Conservation (phyloP, 1,284 basidiomycete genomes). For the Vanrija sp. region DNA sequence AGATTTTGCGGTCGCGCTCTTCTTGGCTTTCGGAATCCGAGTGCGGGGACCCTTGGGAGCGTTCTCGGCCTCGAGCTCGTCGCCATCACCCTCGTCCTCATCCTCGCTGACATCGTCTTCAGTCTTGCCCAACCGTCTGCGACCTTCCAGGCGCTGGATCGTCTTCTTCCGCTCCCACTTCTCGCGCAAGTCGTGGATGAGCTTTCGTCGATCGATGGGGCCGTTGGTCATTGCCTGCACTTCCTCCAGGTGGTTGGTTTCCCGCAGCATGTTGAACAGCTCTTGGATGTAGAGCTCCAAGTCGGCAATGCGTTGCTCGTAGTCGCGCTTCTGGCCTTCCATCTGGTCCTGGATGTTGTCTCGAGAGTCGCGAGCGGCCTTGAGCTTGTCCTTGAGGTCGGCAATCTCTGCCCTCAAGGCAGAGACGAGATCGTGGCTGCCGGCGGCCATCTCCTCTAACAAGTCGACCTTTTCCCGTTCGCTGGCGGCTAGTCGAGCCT, state of each 20-base stretch:
- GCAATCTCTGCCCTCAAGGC: slow-evolving; percentile 69
- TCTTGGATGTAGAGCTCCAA: slow-evolving; percentile 91
- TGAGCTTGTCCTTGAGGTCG: slow-evolving; percentile 74
- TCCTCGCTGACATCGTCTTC: slow-evolving; percentile 40
- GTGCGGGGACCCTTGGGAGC: slow-evolving; percentile 38
- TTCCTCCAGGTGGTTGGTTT: slow-evolving; percentile 70
- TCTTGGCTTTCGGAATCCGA: not conserved
- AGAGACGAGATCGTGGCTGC: slow-evolving; percentile 78
- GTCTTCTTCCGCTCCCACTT: slow-evolving; percentile 81
- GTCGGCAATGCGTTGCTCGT: slow-evolving; percentile 81
- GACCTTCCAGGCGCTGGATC: slow-evolving; percentile 77
- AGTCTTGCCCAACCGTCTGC: slow-evolving; percentile 21
- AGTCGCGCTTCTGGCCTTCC: slow-evolving; percentile 71
- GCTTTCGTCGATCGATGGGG: slow-evolving; percentile 69
- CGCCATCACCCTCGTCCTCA: slow-evolving; percentile 22
- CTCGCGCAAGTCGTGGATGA: slow-evolving; percentile 68
- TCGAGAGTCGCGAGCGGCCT: slow-evolving; percentile 71
- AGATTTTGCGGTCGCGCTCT: slow-evolving; percentile 5
- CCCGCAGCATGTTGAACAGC: slow-evolving; percentile 85
- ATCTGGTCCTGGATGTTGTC: slow-evolving; percentile 72
- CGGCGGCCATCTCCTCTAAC: slow-evolving; percentile 73
- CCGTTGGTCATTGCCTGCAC: slow-evolving; percentile 56
- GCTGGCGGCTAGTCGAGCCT: slow-evolving; percentile 55
- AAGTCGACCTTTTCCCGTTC: slow-evolving; percentile 53
- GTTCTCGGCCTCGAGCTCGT: slow-evolving; percentile 46